phyloP scores from a whole-genome alignment of 306 rosid species.

The barrel medic (Medicago truncatula) region DNA sequence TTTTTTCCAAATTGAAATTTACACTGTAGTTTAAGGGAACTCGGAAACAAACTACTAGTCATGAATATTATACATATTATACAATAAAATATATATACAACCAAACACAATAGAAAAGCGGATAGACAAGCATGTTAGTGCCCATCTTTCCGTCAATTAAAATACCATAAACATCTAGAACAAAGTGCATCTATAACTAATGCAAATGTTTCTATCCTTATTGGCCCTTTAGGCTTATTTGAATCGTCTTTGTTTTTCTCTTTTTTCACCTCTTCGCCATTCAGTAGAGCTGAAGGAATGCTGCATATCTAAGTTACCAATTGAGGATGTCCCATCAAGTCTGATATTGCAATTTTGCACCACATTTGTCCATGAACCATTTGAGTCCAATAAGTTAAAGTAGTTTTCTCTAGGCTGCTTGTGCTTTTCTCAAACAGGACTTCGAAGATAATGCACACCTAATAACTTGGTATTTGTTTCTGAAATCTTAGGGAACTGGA shows the following conservation, averaged over 20 bases:
- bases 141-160: neutral
- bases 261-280: conserved; percentile 15
- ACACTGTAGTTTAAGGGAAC: neutral
- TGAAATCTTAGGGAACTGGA: conserved; percentile 67
- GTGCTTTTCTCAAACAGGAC: conserved; percentile 25
- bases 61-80: neutral
- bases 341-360: conserved; percentile 18
- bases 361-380: conserved; percentile 27
- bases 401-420: conserved; percentile 31
- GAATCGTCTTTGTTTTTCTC: neutral
- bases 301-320: conserved; percentile 1
- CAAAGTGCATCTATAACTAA: conserved; percentile 2
- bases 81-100: conserved; percentile 1
- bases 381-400: conserved; percentile 8
- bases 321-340: conserved; percentile 17
- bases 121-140: neutral
- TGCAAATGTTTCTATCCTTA: conserved; percentile 23
- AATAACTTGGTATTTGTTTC: conserved; percentile 50
- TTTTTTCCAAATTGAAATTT: neutral
- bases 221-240: conserved; percentile 12
- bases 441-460: conserved; percentile 18
- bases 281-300: conserved; percentile 21
- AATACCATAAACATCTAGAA: conserved; percentile 3
- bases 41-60: neutral
- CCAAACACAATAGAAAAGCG: neutral